A percentile compares a stretch with the other conserved stretches of the same genome.
These are phyloP conservation scores for Xerocomellus amylosporus DNA, from an alignment of 768 basidiomycete genomes.

Conservation along the genomic window DNA sequence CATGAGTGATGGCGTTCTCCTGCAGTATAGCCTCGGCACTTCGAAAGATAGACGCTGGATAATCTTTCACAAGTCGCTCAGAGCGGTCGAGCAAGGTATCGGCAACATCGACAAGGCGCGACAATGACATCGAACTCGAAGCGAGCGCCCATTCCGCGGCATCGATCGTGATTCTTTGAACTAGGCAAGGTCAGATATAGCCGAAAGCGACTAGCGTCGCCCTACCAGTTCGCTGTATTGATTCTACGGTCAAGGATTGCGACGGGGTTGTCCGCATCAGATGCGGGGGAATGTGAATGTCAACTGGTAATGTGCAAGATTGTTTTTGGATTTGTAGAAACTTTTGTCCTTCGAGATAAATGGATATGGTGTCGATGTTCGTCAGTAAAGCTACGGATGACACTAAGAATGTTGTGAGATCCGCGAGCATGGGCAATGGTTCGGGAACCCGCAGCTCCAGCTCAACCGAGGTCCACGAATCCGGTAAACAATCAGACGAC, in stretches of 20 bases:
- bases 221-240: constrained; percentile 8
- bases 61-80: neutral
- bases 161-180: constrained; percentile 7
- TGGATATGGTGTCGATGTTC: neutral
- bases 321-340: constrained; percentile 3
- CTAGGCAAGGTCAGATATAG: neutral
- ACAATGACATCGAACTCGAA: neutral
- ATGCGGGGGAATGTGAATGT: neutral
- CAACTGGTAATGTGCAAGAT: neutral
- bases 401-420: constrained; percentile 12
- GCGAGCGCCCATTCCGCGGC: constrained; percentile 2
- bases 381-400: constrained; percentile 11
- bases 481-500: neutral
- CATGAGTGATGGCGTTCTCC: constrained; percentile 6
- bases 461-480: constrained; percentile 7
- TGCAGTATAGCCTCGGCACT: neutral
- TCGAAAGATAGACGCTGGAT: neutral
- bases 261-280: neutral
- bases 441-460: constrained; percentile 9
- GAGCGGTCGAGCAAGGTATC: neutral
- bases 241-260: neutral
- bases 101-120: neutral
- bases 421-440: neutral
- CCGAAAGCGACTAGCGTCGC: neutral
- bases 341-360: neutral